Base-by-base conservation (phyloP, 495 filamentous ascomycete genomes). In the Friedmanniomyces simplex region DNA sequence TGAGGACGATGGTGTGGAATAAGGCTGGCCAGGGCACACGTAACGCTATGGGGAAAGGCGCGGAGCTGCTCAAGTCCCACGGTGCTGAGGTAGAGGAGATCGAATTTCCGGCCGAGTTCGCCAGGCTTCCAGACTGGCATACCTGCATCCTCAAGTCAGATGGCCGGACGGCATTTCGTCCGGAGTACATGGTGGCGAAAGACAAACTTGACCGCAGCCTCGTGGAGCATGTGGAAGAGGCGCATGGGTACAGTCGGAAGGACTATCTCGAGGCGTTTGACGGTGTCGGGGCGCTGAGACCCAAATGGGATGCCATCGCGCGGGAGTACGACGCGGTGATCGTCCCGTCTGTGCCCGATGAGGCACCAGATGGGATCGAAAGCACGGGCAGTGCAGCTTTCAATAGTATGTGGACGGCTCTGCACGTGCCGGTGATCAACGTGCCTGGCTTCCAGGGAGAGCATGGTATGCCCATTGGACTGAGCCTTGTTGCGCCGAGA, bases 381-480 rank as follows among this genome's bases (percentile, higher is more conserved):
- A 72, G 61, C 25, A 81, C 75, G 7, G 78, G 63, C 54, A 64
- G 74, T 34, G 71, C 66, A 10, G 75, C 73, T 58, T 70, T 69
- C 47, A 41, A 51, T 47, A 67, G 69, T 70, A 62, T 56, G 57
- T 54, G 51, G 51, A 67, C 67, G 7, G 56, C 69, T 25, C 63
- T 79, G 13, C 77, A 79, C 45, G 72, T 72, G 6, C 77, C 78
- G 7, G 72, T 72, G 21, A 59, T 78, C 25, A 76, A 79, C 49
- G 60, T 81, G 6, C 77, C 77, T 0, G 78, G 74, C 0, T 79
- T 81, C 55, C 67, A 68, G 34, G 76, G 77, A 1, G 69, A 66
- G 41, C 70, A 75, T 48, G 73, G 71, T 4, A 68, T 79, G 72
- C 77, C 77, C 0, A 68, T 81, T 45, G 77, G 77, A 1, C 58